Percentiles rank a stretch among this genome's conserved stretches.
Evolutionary conservation across 2,329 filamentous ascomycete genomes (phyloP).

Genomic region (Emmonsiellopsis sp.): DNA sequence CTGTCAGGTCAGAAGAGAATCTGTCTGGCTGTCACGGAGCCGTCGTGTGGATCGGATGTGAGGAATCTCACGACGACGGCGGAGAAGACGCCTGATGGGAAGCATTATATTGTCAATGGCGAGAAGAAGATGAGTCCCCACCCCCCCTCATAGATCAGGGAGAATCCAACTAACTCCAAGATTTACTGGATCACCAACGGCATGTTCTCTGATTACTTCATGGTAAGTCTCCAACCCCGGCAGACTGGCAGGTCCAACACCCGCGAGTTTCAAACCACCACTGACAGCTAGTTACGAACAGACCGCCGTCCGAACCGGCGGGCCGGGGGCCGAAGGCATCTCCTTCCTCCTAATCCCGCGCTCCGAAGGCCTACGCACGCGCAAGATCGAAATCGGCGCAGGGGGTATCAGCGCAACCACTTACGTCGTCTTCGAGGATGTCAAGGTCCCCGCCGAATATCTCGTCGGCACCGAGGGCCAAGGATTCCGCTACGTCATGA

Average conservation of each 20-base stretch:
- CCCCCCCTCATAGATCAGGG: background rate
- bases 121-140: background rate
- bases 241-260: background rate
- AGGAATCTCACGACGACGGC: slow-evolving; percentile 1
- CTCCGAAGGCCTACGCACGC: background rate
- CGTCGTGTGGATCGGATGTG: slow-evolving; percentile 2
- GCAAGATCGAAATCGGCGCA: slow-evolving; percentile 1
- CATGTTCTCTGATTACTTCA: slow-evolving; percentile 3
- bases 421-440: slow-evolving; percentile 56
- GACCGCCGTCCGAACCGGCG: slow-evolving; percentile 2
- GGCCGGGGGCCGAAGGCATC: slow-evolving; percentile 1
- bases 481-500: slow-evolving; percentile 74
- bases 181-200: slow-evolving; percentile 3
- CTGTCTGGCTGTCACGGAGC: slow-evolving; percentile 2
- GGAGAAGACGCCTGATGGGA: background rate
- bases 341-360: slow-evolving; percentile 1
- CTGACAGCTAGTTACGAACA: background rate
- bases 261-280: background rate
- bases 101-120: slow-evolving; percentile 4
- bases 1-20: background rate
- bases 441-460: slow-evolving; percentile 72
- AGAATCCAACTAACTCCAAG: background rate
- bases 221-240: background rate
- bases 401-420: background rate
- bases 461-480: slow-evolving; percentile 75